A percentile compares a stretch with the other conserved stretches of the same genome.
phyloP scores from a whole-genome alignment of 306 rosid genomes.

The Begonia masoniana region DNA sequence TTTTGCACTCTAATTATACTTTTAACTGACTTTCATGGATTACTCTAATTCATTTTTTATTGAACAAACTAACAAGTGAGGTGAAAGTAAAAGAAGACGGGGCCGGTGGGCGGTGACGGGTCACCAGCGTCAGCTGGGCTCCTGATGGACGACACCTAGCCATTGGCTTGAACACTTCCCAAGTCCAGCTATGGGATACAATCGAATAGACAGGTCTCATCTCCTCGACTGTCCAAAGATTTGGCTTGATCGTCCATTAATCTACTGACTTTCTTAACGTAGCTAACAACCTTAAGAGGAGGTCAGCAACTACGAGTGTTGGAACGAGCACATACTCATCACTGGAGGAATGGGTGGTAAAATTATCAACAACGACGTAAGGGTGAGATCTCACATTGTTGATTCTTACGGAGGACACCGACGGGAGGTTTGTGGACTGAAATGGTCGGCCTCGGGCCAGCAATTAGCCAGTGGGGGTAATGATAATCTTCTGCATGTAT shows the following conservation, averaged over 20 bases:
- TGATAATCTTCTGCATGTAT: constrained; percentile 55
- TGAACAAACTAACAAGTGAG: no score
- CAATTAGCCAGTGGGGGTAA: constrained; percentile 77
- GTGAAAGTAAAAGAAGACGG: constrained; percentile 23
- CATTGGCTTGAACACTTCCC: constrained; percentile 49
- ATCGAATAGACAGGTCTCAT: constrained; percentile 9
- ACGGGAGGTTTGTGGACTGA: constrained; percentile 67
- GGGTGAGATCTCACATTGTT: constrained; percentile 49
- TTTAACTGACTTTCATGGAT: no score
- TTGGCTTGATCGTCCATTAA: constrained; percentile 9
- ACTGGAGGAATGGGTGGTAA: constrained; percentile 63
- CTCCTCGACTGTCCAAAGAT: constrained; percentile 8
- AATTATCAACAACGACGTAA: constrained; percentile 54
- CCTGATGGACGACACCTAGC: no score
- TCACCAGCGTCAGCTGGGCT: no score
- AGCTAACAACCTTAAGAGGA: constrained; percentile 43
- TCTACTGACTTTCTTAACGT: not conserved
- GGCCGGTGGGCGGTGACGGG: no score
- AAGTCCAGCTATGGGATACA: constrained; percentile 65
- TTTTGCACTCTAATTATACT: no score
- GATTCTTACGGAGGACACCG: constrained; percentile 58
- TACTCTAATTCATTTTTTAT: no score
- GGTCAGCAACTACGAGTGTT: no score
- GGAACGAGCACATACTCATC: no score
- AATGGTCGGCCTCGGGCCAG: constrained; percentile 65